Evolutionary conservation across 2,329 filamentous ascomycete species (phyloP).

Genomic region (Pyrenochaeta sp.): DNA sequence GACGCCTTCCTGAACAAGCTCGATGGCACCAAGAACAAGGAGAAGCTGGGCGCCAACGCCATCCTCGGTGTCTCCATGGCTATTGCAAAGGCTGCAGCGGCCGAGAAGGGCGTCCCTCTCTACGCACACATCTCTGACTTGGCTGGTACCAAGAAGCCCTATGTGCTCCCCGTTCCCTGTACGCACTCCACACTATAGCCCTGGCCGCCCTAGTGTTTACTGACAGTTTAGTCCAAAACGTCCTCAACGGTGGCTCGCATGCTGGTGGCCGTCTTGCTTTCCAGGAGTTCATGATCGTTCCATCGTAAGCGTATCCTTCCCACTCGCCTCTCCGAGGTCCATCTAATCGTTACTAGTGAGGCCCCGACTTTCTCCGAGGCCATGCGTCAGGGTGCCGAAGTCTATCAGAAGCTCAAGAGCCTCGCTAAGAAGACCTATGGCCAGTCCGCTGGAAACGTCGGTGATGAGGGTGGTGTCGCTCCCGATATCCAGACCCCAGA

Average conservation of each 20-base stretch:
- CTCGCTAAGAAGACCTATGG: conserved; percentile 99
- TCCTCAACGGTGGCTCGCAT: conserved; percentile 80
- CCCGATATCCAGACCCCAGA: conserved; percentile 97
- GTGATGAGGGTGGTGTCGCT: conserved; percentile 99
- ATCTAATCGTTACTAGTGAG: conserved; percentile 58
- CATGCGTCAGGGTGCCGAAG: conserved; percentile 94
- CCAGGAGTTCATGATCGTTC: conserved; percentile 66
- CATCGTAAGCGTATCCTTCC: conserved; percentile 47
- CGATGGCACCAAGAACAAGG: conserved; percentile 68
- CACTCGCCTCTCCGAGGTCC: conserved; percentile 15
- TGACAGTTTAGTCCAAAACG: conserved; percentile 53
- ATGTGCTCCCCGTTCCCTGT: conserved; percentile 65
- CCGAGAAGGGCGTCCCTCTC: conserved; percentile 63
- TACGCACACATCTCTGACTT: conserved; percentile 66
- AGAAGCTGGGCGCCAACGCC: conserved; percentile 66
- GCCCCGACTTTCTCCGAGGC: conserved; percentile 94
- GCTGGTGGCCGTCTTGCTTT: conserved; percentile 85
- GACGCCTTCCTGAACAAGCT: conserved; percentile 62
- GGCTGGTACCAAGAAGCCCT: conserved; percentile 62
- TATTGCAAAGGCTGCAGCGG: conserved; percentile 65
- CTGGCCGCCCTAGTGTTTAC: background rate
- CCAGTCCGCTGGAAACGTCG: conserved; percentile 97
- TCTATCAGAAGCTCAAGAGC: conserved; percentile 97
- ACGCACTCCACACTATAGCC: conserved; percentile 43
- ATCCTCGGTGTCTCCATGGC: conserved; percentile 69